Conservation (phyloP, 306 rosid genomes). For the Quillaja saponaria region DNA sequence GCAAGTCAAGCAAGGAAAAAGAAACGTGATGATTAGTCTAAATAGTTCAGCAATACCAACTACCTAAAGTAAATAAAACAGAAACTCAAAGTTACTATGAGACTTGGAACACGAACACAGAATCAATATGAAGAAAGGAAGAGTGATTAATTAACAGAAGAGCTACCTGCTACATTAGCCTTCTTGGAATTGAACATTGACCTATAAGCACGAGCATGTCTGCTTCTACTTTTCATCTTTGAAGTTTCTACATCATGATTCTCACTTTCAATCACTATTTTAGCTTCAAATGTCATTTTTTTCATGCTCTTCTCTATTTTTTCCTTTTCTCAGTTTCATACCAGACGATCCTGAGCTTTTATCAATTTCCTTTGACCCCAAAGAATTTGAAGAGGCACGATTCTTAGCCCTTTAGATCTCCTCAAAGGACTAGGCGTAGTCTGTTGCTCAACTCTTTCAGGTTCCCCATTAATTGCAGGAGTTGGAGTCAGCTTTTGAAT, state of each 20-base stretch:
- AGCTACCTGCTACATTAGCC: conserved; percentile 38
- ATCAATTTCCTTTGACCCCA: conserved; percentile 41
- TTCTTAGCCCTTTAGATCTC: conserved; percentile 55
- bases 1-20: conserved; percentile 30
- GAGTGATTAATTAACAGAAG: not conserved
- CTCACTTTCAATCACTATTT: conserved; percentile 37
- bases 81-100: conserved; percentile 3
- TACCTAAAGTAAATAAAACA: conserved; percentile 17
- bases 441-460: conserved; percentile 45
- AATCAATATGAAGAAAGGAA: not conserved
- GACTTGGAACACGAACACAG: conserved; percentile 9
- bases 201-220: conserved; percentile 48
- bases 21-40: conserved; percentile 6
- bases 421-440: conserved; percentile 51
- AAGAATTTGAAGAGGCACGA: conserved; percentile 35
- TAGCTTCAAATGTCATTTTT: conserved; percentile 45
- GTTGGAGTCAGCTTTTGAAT: conserved; percentile 38
- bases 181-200: conserved; percentile 35
- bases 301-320: conserved; percentile 51
- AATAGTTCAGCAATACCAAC: conserved; percentile 13
- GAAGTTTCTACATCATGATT: conserved; percentile 30
- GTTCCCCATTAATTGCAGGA: conserved; percentile 34
- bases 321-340: conserved; percentile 37
- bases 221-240: conserved; percentile 34
- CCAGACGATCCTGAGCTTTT: conserved; percentile 45